These are phyloP conservation scores for Rubroboletus pulcherrimus DNA, from an alignment of 768 basidiomycete genomes.

Conservation along the genomic window DNA sequence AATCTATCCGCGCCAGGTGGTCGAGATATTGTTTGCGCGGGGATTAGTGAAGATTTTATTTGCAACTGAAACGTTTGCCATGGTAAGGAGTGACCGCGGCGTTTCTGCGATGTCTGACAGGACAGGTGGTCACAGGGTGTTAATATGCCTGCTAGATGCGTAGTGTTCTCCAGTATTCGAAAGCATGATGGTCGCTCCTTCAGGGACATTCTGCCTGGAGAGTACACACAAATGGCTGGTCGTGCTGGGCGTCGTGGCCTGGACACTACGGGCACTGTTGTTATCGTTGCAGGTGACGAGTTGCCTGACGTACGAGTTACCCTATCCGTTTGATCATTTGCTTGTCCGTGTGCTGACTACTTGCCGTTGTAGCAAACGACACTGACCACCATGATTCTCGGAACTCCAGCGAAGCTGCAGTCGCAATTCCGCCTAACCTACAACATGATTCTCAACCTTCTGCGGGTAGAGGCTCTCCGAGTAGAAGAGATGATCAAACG, in stretches of 20 bases:
- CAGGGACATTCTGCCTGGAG: conserved; percentile 85
- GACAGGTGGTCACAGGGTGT: conserved; percentile 64
- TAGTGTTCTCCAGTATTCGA: conserved; percentile 91
- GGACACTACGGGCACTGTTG: conserved; percentile 92
- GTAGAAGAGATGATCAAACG: conserved; percentile 99
- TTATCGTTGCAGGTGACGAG: conserved; percentile 80
- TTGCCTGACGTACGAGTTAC: conserved; percentile 70
- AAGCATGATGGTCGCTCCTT: conserved; percentile 95
- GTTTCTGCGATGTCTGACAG: conserved; percentile 9
- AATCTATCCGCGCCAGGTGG: conserved; percentile 53
- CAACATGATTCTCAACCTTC: conserved; percentile 97
- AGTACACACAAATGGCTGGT: conserved; percentile 99
- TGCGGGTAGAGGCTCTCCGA: conserved; percentile 91
- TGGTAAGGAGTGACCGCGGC: conserved; percentile 52
- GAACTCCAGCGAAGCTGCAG: conserved; percentile 85
- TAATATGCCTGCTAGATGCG: conserved; percentile 98
- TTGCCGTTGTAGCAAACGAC: conserved; percentile 53
- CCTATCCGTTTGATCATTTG: not conserved
- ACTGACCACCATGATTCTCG: conserved; percentile 87
- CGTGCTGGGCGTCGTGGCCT: conserved; percentile 95
- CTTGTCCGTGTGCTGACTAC: not conserved
- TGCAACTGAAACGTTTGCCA: conserved; percentile 98
- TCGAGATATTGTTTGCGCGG: conserved; percentile 93
- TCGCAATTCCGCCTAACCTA: conserved; percentile 98
- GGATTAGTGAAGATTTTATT: conserved; percentile 96